Evolutionary conservation across 257 asterid genomes (phyloP).

Genomic region (Petunia axillaris): DNA sequence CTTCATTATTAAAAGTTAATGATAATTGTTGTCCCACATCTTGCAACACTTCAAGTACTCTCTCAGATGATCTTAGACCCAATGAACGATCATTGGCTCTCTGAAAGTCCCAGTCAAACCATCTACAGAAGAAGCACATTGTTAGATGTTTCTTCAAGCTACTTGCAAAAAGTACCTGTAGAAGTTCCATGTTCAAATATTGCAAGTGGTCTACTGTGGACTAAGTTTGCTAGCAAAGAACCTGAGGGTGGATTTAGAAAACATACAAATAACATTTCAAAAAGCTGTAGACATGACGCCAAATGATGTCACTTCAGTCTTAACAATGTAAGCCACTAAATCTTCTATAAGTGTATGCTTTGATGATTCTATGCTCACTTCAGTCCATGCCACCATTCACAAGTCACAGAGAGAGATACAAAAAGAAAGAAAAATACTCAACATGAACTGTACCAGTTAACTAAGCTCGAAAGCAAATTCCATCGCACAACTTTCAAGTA

Average conservation of each 20-base stretch:
- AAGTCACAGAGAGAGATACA: conserved; percentile 4
- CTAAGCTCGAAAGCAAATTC: background rate
- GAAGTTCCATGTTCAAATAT: background rate
- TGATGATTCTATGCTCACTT: background rate
- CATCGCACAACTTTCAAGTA: background rate
- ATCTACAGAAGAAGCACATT: conserved; percentile 46
- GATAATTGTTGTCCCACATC: conserved; percentile 90
- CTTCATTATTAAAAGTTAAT: conserved; percentile 68
- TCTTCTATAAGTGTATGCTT: background rate
- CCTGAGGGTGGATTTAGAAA: background rate
- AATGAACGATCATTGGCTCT: conserved; percentile 42
- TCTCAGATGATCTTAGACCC: conserved; percentile 66
- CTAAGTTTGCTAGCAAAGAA: background rate
- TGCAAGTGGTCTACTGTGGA: conserved; percentile 10
- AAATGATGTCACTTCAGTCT: conserved; percentile 9
- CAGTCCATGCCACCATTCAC: background rate
- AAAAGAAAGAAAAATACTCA: conserved; percentile 18
- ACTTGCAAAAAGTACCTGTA: background rate
- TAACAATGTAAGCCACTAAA: background rate
- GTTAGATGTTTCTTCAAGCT: conserved; percentile 21
- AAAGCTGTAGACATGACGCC: background rate
- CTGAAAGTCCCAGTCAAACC: conserved; percentile 70
- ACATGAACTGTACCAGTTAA: background rate
- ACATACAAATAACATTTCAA: conserved; percentile 8
- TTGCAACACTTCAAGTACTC: conserved; percentile 62